phyloP scores from a whole-genome alignment of 1,284 basidiomycete species.

The Polyporus tsugae region DNA sequence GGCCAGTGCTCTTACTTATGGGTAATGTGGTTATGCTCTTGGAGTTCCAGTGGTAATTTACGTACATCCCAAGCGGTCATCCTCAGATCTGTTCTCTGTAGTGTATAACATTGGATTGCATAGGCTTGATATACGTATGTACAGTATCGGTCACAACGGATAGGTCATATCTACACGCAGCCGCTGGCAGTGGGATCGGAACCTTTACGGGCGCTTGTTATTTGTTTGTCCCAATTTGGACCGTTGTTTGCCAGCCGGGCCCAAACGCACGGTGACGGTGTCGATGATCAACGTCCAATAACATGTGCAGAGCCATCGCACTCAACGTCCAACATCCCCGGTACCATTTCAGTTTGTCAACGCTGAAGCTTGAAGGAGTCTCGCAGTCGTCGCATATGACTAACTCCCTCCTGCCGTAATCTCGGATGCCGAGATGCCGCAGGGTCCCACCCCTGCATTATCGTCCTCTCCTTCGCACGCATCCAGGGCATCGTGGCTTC shows the following conservation, averaged over 20 bases:
- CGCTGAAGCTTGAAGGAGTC: neutral
- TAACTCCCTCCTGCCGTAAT: neutral
- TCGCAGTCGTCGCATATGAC: neutral
- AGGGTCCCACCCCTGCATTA: neutral
- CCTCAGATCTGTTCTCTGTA: too few relatives aligned
- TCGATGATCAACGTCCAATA: neutral
- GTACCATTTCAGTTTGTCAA: neutral
- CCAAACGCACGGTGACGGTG: neutral
- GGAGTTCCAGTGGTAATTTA: neutral
- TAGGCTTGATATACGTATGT: neutral
- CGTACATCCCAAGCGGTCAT: neutral
- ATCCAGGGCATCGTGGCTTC: neutral
- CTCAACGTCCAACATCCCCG: neutral
- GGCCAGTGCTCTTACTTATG: neutral
- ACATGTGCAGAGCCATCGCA: neutral
- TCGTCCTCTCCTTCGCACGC: constrained; percentile 2
- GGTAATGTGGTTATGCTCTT: neutral
- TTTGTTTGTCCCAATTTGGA: constrained; percentile 8
- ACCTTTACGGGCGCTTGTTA: neutral
- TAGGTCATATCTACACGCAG: too few relatives aligned
- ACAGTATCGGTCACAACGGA: neutral
- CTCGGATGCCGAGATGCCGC: neutral
- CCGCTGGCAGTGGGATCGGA: too few relatives aligned
- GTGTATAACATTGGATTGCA: neutral
- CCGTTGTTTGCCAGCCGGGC: neutral